A percentile compares a stretch with the other conserved stretches of the same genome.
These are phyloP conservation scores for Glaciozyma martinii DNA, from an alignment of 768 basidiomycete genomes.

Conservation along the genomic window DNA sequence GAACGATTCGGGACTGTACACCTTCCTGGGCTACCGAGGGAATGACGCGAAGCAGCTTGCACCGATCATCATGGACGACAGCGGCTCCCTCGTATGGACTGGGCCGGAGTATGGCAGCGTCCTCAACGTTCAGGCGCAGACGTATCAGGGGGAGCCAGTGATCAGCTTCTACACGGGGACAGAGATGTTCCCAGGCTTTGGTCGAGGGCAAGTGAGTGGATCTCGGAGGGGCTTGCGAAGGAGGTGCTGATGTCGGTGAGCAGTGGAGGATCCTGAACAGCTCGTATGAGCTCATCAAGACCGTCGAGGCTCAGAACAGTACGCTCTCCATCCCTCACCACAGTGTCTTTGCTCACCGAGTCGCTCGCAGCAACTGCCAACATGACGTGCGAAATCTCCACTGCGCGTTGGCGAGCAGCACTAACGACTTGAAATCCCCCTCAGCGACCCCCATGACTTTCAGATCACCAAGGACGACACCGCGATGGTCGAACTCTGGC, in stretches of 20 bases:
- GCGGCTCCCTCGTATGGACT: not conserved
- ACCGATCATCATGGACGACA: conserved; percentile 16
- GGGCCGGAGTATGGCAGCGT: not conserved
- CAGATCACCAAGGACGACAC: conserved; percentile 28
- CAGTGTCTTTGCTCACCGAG: not conserved
- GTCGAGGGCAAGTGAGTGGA: not conserved
- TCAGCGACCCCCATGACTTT: conserved; percentile 5
- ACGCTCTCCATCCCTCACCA: not conserved
- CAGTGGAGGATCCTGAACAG: not conserved
- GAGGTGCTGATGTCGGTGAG: not conserved
- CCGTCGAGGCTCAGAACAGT: too few relatives aligned
- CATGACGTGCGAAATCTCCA: too few relatives aligned
- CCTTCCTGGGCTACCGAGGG: conserved; percentile 6
- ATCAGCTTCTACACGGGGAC: conserved; percentile 31
- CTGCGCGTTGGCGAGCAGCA: not conserved
- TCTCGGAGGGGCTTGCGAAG: not conserved
- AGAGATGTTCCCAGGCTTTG: not conserved
- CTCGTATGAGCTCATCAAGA: not conserved
- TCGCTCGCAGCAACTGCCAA: not conserved
- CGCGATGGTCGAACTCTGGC: conserved; percentile 29
- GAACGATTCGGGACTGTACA: not conserved
- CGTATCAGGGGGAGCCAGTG: conserved; percentile 23
- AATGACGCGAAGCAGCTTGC: not conserved
- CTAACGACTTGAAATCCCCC: not conserved
- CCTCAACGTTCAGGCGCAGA: not conserved